phyloP scores from a whole-genome alignment of 2,329 filamentous ascomycete genomes.

The Coniochaeta sp. region DNA sequence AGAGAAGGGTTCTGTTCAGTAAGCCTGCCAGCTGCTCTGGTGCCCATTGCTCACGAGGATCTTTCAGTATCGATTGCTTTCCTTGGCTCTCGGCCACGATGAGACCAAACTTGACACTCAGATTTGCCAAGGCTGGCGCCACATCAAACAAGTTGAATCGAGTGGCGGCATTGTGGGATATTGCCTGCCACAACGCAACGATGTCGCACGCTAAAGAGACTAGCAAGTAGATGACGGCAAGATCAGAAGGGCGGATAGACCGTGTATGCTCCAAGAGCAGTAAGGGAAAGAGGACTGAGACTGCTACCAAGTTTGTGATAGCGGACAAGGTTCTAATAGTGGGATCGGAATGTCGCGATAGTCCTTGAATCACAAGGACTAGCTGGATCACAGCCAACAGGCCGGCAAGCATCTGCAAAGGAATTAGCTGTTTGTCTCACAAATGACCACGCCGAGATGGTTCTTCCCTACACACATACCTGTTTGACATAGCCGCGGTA shows the following conservation, averaged over 20 bases:
- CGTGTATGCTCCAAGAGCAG: not conserved
- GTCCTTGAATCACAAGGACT: too few relatives aligned
- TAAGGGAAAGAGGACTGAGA: too few relatives aligned
- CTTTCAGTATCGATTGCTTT: not conserved
- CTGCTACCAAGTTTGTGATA: too few relatives aligned
- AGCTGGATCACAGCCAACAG: too few relatives aligned
- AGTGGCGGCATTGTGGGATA: not conserved
- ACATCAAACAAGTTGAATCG: not conserved
- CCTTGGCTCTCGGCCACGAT: not conserved
- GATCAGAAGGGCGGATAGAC: not conserved
- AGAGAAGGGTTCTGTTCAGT: not conserved
- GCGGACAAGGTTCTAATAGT: too few relatives aligned
- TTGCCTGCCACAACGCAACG: not conserved
- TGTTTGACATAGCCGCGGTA: not conserved
- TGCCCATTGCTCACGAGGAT: too few relatives aligned
- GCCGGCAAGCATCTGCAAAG: too few relatives aligned
- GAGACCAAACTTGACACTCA: not conserved
- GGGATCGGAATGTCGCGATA: too few relatives aligned
- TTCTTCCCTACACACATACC: not conserved
- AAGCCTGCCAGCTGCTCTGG: not conserved
- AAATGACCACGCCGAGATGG: too few relatives aligned
- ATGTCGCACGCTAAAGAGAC: not conserved
- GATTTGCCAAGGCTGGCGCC: not conserved
- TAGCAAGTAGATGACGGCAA: not conserved
- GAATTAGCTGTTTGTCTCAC: too few relatives aligned